Percentiles rank a stretch among this genome's conserved stretches.
Conservation (phyloP, 495 filamentous ascomycete genomes). For the Venustampulla echinocandica region DNA sequence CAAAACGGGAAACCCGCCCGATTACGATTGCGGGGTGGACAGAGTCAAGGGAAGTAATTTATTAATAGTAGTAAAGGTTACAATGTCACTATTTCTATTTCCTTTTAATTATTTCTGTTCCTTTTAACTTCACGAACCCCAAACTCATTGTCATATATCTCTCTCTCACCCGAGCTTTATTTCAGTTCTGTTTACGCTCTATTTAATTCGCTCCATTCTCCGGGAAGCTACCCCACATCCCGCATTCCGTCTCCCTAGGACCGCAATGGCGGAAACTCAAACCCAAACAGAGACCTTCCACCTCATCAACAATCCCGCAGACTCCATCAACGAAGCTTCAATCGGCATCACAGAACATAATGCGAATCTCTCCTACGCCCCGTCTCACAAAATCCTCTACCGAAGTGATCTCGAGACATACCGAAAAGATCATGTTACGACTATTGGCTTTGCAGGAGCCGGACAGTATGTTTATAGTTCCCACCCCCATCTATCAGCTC, state of each 20-base stretch:
- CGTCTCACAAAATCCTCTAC: slow-evolving; percentile 18
- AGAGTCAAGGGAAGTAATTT: not conserved
- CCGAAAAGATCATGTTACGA: slow-evolving; percentile 16
- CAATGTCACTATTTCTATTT: not conserved
- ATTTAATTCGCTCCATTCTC: too few species aligned
- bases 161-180: not conserved
- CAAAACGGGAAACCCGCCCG: slow-evolving; percentile 3
- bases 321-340: slow-evolving; percentile 17
- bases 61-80: not conserved
- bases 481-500: not conserved
- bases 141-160: not conserved
- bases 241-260: not conserved
- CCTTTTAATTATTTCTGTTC: too few species aligned
- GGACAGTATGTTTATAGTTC: slow-evolving; percentile 12
- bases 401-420: slow-evolving; percentile 15
- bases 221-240: slow-evolving; percentile 11
- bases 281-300: slow-evolving; percentile 16
- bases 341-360: slow-evolving; percentile 16
- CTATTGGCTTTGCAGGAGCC: slow-evolving; percentile 18
- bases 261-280: slow-evolving; percentile 11
- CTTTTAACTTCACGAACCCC: too few species aligned
- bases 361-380: slow-evolving; percentile 9
- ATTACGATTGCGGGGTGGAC: slow-evolving; percentile 1
- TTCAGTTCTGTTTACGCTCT: slow-evolving; percentile 2
- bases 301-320: slow-evolving; percentile 15